Evolutionary conservation across 164 flowering plant species (phyloP), one percentile per base, ranked within the genome.

Genomic region (Sedum album): DNA sequence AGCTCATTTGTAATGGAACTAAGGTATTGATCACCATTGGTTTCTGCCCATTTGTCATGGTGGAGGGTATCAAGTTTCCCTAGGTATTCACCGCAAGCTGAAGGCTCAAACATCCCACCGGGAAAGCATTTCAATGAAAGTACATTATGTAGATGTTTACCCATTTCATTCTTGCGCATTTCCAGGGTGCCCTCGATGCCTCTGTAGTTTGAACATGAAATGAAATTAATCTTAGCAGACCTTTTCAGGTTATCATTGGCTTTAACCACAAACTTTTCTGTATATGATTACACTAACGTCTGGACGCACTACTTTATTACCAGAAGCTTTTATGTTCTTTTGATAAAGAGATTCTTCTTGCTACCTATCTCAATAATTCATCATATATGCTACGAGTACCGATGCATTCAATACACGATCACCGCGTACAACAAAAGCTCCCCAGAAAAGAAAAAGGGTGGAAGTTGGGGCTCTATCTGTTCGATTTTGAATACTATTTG

Each of bases 51-150:
- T 57, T 57, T 57, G 1, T 57, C 62, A 57, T 57, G 62, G 17
- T 28, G 62, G 62, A 10, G 62, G 33, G 48, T 17, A 3, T 82
- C 84, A 65, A 79, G 35, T 71, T 83, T 83, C 76, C 80, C 83
- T 73, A 81, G 72, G 82, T 79, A 81, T 73, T 86, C 78, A 66
- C 62, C 8, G 20, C 76, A 76, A 28, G 82, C 78, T 35, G 44
- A 25, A 0, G 90, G 82, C 42, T 84, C 88, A 28, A 79, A 82
- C 69, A 80, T 72, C 44, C 71, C 78, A 6, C 66, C 65, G 7
- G 85, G 67, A 15, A 76, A 68, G 51, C 65, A 80, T 71, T 81
- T 82, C 15, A 78, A 82, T 28, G 87, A 76, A 0, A 81, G 68
- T n/a, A 71, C 76, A 31, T 77, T 78, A 2, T 76, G 73, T 65